These are phyloP conservation scores for Phanerochaete carnosa DNA, from an alignment of 768 basidiomycete species.

Conservation along the genomic window DNA sequence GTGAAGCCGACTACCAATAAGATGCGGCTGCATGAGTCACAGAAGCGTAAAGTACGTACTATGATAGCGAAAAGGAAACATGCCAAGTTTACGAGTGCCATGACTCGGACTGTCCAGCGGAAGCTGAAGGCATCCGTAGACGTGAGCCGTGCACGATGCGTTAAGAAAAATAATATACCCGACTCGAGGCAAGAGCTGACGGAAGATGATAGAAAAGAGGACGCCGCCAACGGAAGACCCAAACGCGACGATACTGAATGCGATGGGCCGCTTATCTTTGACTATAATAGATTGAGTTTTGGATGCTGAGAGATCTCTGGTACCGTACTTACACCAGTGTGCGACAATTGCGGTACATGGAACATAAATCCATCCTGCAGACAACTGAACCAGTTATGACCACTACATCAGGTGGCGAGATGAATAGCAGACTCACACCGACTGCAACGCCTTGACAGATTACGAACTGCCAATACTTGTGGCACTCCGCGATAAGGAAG, in stretches of 20 bases:
- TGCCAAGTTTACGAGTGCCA: neutral
- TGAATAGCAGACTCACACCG: neutral
- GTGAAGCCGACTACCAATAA: neutral
- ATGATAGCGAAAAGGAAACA: neutral
- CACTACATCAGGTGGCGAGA: neutral
- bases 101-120: neutral
- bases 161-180: neutral
- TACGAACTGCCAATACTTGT: neutral
- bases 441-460: neutral
- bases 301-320: neutral
- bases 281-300: neutral
- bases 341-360: neutral
- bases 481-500: constrained; percentile 3
- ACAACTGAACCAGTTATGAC: neutral
- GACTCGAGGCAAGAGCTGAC: neutral
- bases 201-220: neutral
- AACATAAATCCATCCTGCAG: neutral
- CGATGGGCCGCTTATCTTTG: neutral
- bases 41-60: neutral
- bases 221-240: neutral
- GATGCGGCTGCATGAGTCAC: neutral
- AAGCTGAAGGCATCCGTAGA: neutral
- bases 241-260: neutral
- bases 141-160: too few species aligned
- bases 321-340: neutral